Conservation (phyloP, 208 protist genomes). For the Acanthamoeba polyphaga region DNA sequence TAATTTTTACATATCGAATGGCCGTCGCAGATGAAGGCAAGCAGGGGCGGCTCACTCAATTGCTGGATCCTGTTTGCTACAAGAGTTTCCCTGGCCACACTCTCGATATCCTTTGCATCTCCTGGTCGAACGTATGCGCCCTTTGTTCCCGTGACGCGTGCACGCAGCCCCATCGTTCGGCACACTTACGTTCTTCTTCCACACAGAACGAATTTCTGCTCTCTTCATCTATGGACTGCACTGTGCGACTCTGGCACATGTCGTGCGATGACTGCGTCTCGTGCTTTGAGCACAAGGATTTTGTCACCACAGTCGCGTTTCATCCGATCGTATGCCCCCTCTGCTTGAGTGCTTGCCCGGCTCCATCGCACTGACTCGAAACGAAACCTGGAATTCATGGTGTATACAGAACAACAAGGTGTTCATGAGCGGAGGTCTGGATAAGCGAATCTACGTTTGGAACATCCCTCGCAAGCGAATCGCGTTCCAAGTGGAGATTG, state of each 20-base stretch:
- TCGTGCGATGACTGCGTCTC: conserved; percentile 76
- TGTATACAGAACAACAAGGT: conserved; percentile 77
- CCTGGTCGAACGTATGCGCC: conserved; percentile 6
- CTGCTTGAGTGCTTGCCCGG: not conserved
- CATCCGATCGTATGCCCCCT: conserved; percentile 80
- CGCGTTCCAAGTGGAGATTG: conserved; percentile 75
- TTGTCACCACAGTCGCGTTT: conserved; percentile 88
- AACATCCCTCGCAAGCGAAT: conserved; percentile 83
- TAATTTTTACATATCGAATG: not conserved
- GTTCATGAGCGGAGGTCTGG: conserved; percentile 85
- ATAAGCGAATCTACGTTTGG: conserved; percentile 86
- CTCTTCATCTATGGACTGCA: conserved; percentile 87
- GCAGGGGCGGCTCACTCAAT: conserved; percentile 27
- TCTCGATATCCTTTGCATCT: not conserved
- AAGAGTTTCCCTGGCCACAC: conserved; percentile 59
- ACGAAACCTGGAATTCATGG: not conserved
- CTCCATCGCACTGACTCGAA: not conserved
- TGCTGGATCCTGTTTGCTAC: conserved; percentile 24
- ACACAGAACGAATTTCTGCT: conserved; percentile 82
- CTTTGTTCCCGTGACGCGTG: not conserved
- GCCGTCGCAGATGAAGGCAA: not conserved
- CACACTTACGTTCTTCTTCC: not conserved
- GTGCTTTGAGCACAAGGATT: conserved; percentile 86
- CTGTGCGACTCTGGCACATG: conserved; percentile 89
- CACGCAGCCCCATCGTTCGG: not conserved